These are phyloP conservation scores for Westerdykella ornata DNA, from an alignment of 2,329 filamentous ascomycete genomes.

Conservation along the genomic window DNA sequence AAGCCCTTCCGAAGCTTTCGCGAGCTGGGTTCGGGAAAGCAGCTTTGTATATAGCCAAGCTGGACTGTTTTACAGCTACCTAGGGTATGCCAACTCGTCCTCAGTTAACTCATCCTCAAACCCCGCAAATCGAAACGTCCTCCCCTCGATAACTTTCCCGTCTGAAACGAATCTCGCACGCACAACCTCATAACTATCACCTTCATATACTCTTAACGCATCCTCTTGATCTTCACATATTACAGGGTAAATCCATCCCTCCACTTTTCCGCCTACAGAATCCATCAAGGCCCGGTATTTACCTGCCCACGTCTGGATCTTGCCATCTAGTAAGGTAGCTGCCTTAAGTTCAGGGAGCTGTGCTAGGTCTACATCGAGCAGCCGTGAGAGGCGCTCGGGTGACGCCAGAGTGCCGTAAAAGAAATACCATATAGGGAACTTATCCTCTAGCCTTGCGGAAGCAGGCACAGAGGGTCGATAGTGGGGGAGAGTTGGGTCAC, in stretches of 20 bases:
- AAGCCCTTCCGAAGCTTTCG: too few species aligned
- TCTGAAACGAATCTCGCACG: background rate
- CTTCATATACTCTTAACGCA: constrained; percentile 6
- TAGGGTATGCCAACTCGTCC: too few species aligned
- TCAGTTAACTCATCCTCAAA: constrained; percentile 3
- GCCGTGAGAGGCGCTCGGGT: background rate
- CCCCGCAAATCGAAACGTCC: constrained; percentile 1
- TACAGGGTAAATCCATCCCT: constrained; percentile 3
- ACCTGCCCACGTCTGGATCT: constrained; percentile 3
- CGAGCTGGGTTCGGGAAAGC: too few species aligned
- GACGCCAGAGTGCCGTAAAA: constrained; percentile 10
- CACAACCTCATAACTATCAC: constrained; percentile 8
- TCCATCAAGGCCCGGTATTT: constrained; percentile 7
- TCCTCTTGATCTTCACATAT: constrained; percentile 3
- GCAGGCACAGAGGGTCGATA: background rate
- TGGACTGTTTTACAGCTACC: too few species aligned
- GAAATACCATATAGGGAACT: constrained; percentile 6
- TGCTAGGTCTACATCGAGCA: background rate
- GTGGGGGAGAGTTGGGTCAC: constrained; percentile 10
- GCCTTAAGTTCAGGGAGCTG: background rate
- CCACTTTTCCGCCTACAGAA: background rate
- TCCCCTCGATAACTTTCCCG: background rate
- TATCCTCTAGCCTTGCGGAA: background rate
- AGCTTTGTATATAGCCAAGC: too few species aligned
- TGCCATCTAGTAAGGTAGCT: background rate